phyloP scores from a whole-genome alignment of 352 stramenopile genomes.

The Phytophthora tubulina region DNA sequence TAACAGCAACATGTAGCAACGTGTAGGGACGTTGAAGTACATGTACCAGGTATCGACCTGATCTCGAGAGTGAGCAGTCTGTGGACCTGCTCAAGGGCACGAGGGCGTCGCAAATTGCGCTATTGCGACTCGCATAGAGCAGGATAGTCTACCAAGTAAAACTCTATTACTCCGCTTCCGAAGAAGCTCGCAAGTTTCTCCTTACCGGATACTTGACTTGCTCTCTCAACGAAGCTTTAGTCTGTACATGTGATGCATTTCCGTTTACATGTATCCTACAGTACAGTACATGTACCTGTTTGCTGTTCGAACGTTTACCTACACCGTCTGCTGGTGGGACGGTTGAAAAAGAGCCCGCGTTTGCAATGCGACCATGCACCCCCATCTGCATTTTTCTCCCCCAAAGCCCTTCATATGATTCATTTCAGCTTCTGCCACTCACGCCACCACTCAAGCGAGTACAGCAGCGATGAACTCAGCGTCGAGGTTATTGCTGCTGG shows the following conservation, averaged over 20 bases:
- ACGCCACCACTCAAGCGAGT: background rate
- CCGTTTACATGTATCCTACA: no score
- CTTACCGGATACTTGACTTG: background rate
- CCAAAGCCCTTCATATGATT: background rate
- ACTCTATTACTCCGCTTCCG: conserved; percentile 5
- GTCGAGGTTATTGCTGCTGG: conserved; percentile 17
- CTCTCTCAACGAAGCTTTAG: no score
- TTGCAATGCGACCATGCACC: conserved; percentile 35
- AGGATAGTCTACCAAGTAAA: conserved; percentile 15
- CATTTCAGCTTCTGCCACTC: conserved; percentile 23
- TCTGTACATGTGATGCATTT: no score
- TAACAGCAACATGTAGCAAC: conserved; percentile 4
- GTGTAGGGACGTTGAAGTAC: background rate
- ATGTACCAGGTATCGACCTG: conserved; percentile 1
- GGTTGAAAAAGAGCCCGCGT: conserved; percentile 30
- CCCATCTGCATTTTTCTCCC: conserved; percentile 30
- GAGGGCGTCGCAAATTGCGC: no score
- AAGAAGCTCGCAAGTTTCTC: background rate
- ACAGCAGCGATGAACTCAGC: conserved; percentile 11
- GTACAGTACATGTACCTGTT: background rate
- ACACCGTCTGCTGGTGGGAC: conserved; percentile 3
- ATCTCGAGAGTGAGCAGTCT: conserved; percentile 1
- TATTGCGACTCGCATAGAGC: no score
- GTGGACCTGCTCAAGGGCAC: background rate
- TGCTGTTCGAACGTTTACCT: conserved; percentile 26